A percentile compares a stretch with the other conserved stretches of the same genome.
Conservation (phyloP, 2,329 filamentous ascomycete species). For the Colletotrichum sp. region DNA sequence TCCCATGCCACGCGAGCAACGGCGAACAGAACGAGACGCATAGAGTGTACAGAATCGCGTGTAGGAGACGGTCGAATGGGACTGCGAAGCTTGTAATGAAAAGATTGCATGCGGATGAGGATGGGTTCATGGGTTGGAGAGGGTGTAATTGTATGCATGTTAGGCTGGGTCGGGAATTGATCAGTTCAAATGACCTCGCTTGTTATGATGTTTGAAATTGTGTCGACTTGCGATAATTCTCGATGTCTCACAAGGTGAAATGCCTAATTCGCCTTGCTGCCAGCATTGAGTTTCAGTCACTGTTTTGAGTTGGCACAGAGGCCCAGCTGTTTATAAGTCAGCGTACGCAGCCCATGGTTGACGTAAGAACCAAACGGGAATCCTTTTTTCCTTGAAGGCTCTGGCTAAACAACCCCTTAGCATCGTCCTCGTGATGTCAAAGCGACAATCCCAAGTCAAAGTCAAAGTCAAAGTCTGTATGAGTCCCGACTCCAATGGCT, state of each 20-base stretch:
- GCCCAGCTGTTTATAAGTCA: too few relatives aligned
- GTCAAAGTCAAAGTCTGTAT: not conserved
- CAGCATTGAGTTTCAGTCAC: not conserved
- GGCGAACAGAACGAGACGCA: not conserved
- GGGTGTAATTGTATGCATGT: not conserved
- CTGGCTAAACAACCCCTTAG: too few relatives aligned
- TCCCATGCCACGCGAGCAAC: not conserved
- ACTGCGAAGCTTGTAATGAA: not conserved
- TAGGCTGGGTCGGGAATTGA: not conserved
- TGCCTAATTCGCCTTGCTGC: too few relatives aligned
- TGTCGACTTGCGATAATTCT: too few relatives aligned
- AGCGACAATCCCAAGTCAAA: not conserved
- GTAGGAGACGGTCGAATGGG: not conserved
- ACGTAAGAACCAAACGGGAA: too few relatives aligned
- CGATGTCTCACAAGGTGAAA: too few relatives aligned
- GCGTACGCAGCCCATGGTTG: too few relatives aligned
- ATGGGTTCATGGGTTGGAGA: not conserved
- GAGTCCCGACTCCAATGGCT: rapidly evolving
- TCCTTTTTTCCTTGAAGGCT: too few relatives aligned
- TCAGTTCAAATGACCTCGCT: not conserved
- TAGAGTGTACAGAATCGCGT: not conserved
- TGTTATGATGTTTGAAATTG: not conserved
- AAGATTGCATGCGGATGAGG: not conserved
- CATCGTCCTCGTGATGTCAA: too few relatives aligned
- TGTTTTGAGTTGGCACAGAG: too few relatives aligned